Base-by-base conservation (phyloP, 169 alveolate genomes). In the Plasmodium coatneyi region DNA sequence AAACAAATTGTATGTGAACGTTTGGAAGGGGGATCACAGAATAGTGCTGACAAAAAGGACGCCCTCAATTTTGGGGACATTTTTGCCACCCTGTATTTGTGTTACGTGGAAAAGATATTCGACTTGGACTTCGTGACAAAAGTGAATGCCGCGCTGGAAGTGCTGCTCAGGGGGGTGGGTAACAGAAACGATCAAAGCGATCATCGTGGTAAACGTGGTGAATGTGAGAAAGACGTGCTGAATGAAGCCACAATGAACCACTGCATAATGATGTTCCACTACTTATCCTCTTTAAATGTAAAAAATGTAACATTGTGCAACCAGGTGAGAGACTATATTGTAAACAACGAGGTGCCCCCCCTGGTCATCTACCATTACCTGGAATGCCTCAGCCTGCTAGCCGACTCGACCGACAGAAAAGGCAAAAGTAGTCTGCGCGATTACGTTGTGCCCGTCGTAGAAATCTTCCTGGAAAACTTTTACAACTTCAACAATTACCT, bases 71-170 rank as follows among this genome's bases (percentile, higher is more conserved):
- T 79, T 76, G 74, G 19, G 10, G 90, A 89, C 56, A 89, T 78
- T 25, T 89, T 89, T 89, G 30, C 76, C 19, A 79, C 56, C 19
- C 70, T 89, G 9, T 89, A 89, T 34, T 78, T 89, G 71, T 89
- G 94, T 79, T 89, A 89, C 82, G 19, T 7, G 54, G 94, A 89
- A 80, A 78, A 80, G 52, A 79, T 89, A 25, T 89, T 32, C 74
- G 94, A 89, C 71, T 79, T 79, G 56, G 74, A 79, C 25, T 60
- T 89, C 71, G 80, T 89, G 52, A 78, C 87, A 39, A 80, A 79
- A 25, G 71, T 89, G 52, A 89, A 32, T 66, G 32, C 41, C 30
- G 46, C 25, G 71, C 81, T 89, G 80, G 94, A 89, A 41, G 71
- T 19, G 34, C 46, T 89, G 34, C 82, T 39, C 71, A 19, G 70